Conservation (phyloP, 148 eudicot species). For the Polygonum maritimum region DNA sequence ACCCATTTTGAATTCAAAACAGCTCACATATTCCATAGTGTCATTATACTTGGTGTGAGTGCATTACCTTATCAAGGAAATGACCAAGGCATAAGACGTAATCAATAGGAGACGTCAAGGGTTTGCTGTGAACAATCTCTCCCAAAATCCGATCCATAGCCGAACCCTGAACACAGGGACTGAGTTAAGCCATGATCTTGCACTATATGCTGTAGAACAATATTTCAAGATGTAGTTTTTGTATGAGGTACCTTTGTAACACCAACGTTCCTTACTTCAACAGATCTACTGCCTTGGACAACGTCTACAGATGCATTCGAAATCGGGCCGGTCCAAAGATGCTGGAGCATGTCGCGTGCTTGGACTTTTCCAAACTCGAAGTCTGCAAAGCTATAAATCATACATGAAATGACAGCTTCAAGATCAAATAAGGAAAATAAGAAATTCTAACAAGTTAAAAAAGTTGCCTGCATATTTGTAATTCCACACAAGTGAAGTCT, state of each 20-base stretch:
- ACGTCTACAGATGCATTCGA: slow-evolving; percentile 95
- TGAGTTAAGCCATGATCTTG: background rate
- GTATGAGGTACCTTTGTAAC: slow-evolving; percentile 64
- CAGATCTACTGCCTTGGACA: slow-evolving; percentile 91
- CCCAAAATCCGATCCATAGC: slow-evolving; percentile 92
- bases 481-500: slow-evolving; percentile 96
- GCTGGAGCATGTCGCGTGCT: slow-evolving; percentile 98
- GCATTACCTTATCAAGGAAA: slow-evolving; percentile 73
- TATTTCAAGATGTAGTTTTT: background rate
- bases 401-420: background rate
- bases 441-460: background rate
- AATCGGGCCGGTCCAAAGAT: slow-evolving; percentile 98
- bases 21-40: too few relatives aligned
- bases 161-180: slow-evolving; percentile 51
- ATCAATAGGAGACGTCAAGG: slow-evolving; percentile 81
- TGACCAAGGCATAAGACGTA: slow-evolving; percentile 87
- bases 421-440: background rate
- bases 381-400: slow-evolving; percentile 30
- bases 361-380: slow-evolving; percentile 87
- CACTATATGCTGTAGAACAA: background rate
- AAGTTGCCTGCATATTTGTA: slow-evolving; percentile 84
- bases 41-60: background rate
- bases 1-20: too few relatives aligned
- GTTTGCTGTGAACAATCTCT: slow-evolving; percentile 91
- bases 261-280: slow-evolving; percentile 94